Evolutionary conservation across 257 asterid genomes (phyloP), one percentile per base, ranked within the genome.

Genomic region (Dorcoceras hygrometricum): DNA sequence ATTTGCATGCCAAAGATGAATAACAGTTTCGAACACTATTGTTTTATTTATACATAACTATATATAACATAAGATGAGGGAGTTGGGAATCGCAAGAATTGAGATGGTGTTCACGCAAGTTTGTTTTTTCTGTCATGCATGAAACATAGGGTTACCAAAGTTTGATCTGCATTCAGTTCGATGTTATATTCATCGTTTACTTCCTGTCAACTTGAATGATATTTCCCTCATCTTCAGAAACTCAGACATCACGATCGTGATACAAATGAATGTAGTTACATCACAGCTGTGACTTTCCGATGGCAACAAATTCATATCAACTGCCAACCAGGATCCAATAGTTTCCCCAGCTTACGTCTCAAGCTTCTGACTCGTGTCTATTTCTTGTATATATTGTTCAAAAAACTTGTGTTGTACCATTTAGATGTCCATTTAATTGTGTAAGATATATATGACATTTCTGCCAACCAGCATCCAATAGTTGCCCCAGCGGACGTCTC

Each of bases 181-280:
- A 11, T 26, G 14, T 23, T n/a, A 0, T 6, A 6, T 58, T 57
- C 19, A 4, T 27, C 2, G 4, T 57, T 36, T 23, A 58, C 24
- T 16, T 26, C 2, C 8, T 59, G 59, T n/a, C 60, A 34, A 34
- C 11, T 34, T 34, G 8, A 8, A 34, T 34, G 8, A n/a, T 29
- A 3, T 29, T 9, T 34, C 10, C 43, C 8, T 8, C 43, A 9
- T 34, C 58, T 46, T 22, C 71, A 73, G 82, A 69, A 32, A 60
- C 58, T 31, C 63, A 66, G 62, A 61, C 73, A 59, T 31, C 68
- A 46, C 76, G 64, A 66, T 64, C 68, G 3, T 69, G 18, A 39
- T 39, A 12, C 18, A 12, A 2, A 39, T 39, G 50, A 39, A 39
- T 3, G 50, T 11, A 12, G 50, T 6, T 12, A 12, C 50, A 2